Evolutionary conservation across 345 rosid species (phyloP), one percentile per base, ranked within the genome.

Genomic region (Syzygium aromaticum): DNA sequence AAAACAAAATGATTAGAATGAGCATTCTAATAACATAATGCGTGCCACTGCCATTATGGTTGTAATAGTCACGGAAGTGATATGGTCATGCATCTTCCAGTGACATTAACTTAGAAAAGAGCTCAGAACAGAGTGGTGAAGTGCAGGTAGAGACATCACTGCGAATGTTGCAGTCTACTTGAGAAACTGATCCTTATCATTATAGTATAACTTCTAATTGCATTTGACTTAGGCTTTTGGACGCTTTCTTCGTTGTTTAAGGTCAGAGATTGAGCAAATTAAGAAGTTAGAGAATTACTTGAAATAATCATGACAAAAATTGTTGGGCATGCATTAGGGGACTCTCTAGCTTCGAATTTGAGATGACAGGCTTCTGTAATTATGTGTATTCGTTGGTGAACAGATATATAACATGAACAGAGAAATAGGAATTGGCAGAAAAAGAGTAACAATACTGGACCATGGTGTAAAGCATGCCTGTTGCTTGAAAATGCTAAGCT

Each of bases 401-500:
- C 80, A 33, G 46, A 67, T 67, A 67, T 33, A 67, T 67, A 33
- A 33, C 46, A 67, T 67, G 25, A 33, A 9, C 80, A 33, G 80
- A 0, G 0, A 67, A 67, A 21, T 67, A 67, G 80, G 80, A 56
- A 57, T 85, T 28, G 77, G 51, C 28, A 38, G 77, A 46, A 54
- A 84, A 84, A 27, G 43, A 56, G 86, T 52, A 80, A 63, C 54
- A 83, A 52, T 43, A 87, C 33, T 52, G 85, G 87, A 87, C 51
- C 54, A 77, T 25, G 87, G 87, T 86, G 38, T 85, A 90, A 94
- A 89, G 89, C 96, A 89, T 95, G 94, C 97, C 95, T 94, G 94
- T 89, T 95, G 96, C 93, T 93, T 95, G 93, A 94, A 91, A 92
- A 94, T 90, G 96, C 97, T 94, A 91, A 95, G 96, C 94, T 95